Percentiles rank a stretch among this genome's conserved stretches.
phyloP scores from a whole-genome alignment of 202 grass and related monocot species.

The Zizania palustris region DNA sequence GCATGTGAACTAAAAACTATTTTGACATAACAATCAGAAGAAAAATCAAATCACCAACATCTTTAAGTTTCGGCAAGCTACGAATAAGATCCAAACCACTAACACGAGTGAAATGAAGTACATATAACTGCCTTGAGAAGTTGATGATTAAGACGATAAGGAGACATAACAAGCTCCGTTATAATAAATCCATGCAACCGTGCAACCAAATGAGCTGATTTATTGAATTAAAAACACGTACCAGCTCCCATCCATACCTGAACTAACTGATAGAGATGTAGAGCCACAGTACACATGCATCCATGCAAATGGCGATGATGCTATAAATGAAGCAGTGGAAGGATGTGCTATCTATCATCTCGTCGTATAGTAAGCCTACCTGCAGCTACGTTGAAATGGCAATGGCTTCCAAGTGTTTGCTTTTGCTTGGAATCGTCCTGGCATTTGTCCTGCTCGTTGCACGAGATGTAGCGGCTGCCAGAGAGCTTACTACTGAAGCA shows the following conservation, averaged over 20 bases:
- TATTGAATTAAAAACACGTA: too few species aligned
- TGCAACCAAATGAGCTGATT: background rate
- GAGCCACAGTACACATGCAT: background rate
- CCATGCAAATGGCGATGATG: background rate
- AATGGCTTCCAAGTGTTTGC: slow-evolving; percentile 16
- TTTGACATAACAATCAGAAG: too few species aligned
- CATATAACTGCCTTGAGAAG: background rate
- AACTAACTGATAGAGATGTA: background rate
- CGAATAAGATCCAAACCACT: too few species aligned
- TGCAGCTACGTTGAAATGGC: background rate
- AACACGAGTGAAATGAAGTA: too few species aligned
- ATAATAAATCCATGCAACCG: background rate
- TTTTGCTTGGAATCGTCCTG: slow-evolving; percentile 21
- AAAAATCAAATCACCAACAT: too few species aligned
- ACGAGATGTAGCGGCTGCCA: slow-evolving; percentile 10
- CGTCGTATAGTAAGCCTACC: background rate
- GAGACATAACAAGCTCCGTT: background rate
- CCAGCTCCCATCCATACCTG: background rate
- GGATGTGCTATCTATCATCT: background rate
- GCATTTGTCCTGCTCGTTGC: slow-evolving; percentile 2
- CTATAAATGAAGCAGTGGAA: background rate
- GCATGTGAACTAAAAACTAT: too few species aligned
- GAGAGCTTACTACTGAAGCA: background rate
- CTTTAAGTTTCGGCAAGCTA: too few species aligned
- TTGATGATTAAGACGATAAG: background rate